phyloP scores from a whole-genome alignment of 345 rosid genomes.

The Trapa bicornis region DNA sequence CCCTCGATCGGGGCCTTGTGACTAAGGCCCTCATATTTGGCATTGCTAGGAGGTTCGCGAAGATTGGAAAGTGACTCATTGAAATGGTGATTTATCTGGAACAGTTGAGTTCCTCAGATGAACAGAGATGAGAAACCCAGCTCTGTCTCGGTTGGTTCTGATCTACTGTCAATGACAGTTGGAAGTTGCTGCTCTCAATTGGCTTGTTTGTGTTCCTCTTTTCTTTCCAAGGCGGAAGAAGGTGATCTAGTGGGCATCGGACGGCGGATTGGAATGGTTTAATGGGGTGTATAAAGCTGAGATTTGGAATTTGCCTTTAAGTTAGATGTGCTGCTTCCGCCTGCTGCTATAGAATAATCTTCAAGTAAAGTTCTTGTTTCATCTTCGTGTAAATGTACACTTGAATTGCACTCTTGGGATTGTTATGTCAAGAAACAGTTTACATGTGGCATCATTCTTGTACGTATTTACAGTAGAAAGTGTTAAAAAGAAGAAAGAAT shows the following conservation, averaged over 20 bases:
- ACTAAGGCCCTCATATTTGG: conserved; percentile 92
- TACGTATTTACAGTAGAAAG: too few relatives aligned
- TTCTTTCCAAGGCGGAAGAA: not conserved
- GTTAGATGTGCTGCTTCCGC: too few relatives aligned
- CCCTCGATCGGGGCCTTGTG: conserved; percentile 73
- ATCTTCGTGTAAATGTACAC: too few relatives aligned
- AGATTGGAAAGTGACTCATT: conserved; percentile 64
- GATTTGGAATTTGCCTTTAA: too few relatives aligned
- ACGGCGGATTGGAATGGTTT: not conserved
- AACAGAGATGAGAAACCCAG: not conserved
- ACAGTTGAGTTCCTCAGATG: not conserved
- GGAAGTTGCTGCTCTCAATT: not conserved
- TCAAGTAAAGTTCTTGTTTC: too few relatives aligned
- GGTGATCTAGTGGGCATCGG: not conserved
- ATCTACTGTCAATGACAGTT: not conserved
- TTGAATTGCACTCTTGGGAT: too few relatives aligned
- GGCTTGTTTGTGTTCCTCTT: not conserved
- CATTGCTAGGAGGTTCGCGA: conserved; percentile 79
- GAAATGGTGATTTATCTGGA: not conserved
- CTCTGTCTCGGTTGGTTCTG: not conserved
- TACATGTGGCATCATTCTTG: too few relatives aligned
- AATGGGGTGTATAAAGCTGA: not conserved
- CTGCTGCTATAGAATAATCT: too few relatives aligned
- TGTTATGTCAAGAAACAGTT: too few relatives aligned
- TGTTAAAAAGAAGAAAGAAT: too few relatives aligned